Evolutionary conservation across 176 grass and related monocot genomes (phyloP).

Genomic region (Raddia distichophylla): DNA sequence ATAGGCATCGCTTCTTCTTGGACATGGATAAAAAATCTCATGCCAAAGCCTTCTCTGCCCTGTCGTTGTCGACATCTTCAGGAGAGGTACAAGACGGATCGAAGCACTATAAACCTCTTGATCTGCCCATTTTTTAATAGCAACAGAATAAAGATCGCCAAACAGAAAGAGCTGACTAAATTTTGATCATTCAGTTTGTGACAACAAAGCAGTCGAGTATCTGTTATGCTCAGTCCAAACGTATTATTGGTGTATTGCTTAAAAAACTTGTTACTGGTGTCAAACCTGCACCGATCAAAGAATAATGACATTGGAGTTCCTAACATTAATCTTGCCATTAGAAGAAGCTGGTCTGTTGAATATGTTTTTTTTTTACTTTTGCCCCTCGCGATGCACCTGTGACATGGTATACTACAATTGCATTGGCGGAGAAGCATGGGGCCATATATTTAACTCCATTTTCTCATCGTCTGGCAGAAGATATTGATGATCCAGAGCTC

Average conservation of each 20-base stretch:
- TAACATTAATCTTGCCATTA: not conserved
- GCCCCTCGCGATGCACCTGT: constrained; percentile 72
- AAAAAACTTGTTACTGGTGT: not conserved
- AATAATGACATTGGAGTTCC: constrained; percentile 18
- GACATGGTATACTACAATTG: constrained; percentile 86
- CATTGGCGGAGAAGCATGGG: constrained; percentile 83
- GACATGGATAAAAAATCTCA: constrained; percentile 75
- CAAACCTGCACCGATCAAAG: constrained; percentile 10
- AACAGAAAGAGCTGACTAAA: constrained; percentile 5
- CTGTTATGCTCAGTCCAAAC: not conserved
- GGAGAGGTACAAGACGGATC: not conserved
- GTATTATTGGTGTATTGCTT: no score
- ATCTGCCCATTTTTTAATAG: constrained; percentile 94
- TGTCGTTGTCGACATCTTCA: constrained; percentile 41
- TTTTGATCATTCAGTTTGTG: constrained; percentile 22
- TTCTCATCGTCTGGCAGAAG: constrained; percentile 93
- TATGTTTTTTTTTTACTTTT: not conserved
- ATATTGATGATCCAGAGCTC: constrained; percentile 80
- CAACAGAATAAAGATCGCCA: not conserved
- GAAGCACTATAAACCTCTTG: constrained; percentile 41
- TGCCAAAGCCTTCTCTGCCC: constrained; percentile 37
- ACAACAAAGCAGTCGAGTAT: not conserved
- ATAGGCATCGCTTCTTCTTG: constrained; percentile 82
- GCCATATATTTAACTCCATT: constrained; percentile 98
- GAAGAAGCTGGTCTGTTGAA: not conserved